Percentiles rank a stretch among this genome's conserved stretches.
Evolutionary conservation across 1,284 basidiomycete species (phyloP).

Genomic region (Moesziomyces globuligerus): DNA sequence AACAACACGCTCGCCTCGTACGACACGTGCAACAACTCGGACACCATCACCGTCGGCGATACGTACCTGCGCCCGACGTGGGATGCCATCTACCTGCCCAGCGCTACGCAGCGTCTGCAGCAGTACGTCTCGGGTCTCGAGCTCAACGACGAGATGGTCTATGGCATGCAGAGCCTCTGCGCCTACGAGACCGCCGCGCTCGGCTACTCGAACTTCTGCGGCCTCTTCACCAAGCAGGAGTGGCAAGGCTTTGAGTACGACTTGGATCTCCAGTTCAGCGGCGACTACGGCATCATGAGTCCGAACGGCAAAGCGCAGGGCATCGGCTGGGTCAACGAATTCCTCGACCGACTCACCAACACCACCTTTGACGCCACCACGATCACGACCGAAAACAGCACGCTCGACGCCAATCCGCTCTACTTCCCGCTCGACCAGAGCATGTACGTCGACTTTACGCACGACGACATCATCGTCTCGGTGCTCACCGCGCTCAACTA

Average conservation of each 20-base stretch:
- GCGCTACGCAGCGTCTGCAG: slow-evolving; percentile 54
- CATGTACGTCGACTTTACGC: slow-evolving; percentile 62
- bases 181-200: slow-evolving; percentile 58
- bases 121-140: slow-evolving; percentile 41
- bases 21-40: slow-evolving; percentile 72
- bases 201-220: slow-evolving; percentile 75
- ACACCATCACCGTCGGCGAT: slow-evolving; percentile 73
- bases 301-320: slow-evolving; percentile 83
- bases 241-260: slow-evolving; percentile 81
- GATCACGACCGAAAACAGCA: slow-evolving; percentile 61
- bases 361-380: slow-evolving; percentile 23
- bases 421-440: slow-evolving; percentile 62
- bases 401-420: slow-evolving; percentile 41
- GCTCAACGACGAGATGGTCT: slow-evolving; percentile 69
- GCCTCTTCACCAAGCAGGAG: slow-evolving; percentile 85
- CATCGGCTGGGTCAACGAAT: slow-evolving; percentile 76
- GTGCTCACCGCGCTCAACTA: slow-evolving; percentile 62
- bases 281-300: slow-evolving; percentile 79
- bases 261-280: slow-evolving; percentile 69
- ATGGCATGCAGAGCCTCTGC: slow-evolving; percentile 67
- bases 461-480: slow-evolving; percentile 58
- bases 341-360: slow-evolving; percentile 57
- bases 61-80: slow-evolving; percentile 70
- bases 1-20: slow-evolving; percentile 84
- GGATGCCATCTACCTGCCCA: slow-evolving; percentile 60